Evolutionary conservation across 352 stramenopile genomes (phyloP), one percentile per base, ranked within the genome.

Genomic region (Peronospora farinosa): DNA sequence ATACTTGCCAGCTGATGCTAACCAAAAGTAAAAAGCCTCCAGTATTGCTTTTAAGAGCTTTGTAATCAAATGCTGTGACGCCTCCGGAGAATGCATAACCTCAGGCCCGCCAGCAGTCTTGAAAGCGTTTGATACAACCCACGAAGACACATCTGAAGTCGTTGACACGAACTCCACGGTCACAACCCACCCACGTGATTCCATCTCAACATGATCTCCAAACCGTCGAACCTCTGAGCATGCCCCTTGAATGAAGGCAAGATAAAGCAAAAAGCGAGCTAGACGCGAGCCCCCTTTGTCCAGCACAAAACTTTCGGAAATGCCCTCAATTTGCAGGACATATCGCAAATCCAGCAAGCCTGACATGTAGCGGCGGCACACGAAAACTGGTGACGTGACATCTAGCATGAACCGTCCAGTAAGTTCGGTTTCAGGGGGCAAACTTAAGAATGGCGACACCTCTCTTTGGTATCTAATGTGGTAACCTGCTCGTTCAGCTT

Each of bases 261-360:
- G 52, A 47, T 88, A 91, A 15, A 88, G 51, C 53, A 91, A 54
- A 50, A 88, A 91, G 11, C 69, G 63, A 17, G 75, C 66, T 21
- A 84, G 66, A 9, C 72, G 58, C 19, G 61, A 63, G 2, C 79
- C 77, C 38, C 68, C 71, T 44, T 86, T 83, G 19, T 84, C 71
- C 35, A 79, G 51, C 12, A 96, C 78, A 68, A 98, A 98, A 16
- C 63, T 64, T 38, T 91, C 77, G 0, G 79, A 87, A 57, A 98
- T 96, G n/a, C 93, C 93, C 47, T 96, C 82, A 17, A 98, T 97
- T 67, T 98, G 97, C 10, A 99, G 72, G 7, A 98, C 94, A 60
- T 97, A 98, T 31, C 97, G 97, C 32, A 99, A 73, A 76, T 99
- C 96, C 33, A 96, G 72, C n/a, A 98, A 83, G 2, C 96, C 95